Percentiles rank a stretch among this genome's conserved stretches.
phyloP scores from a whole-genome alignment of 2,329 filamentous ascomycete genomes.

The Talaromyces sp. region DNA sequence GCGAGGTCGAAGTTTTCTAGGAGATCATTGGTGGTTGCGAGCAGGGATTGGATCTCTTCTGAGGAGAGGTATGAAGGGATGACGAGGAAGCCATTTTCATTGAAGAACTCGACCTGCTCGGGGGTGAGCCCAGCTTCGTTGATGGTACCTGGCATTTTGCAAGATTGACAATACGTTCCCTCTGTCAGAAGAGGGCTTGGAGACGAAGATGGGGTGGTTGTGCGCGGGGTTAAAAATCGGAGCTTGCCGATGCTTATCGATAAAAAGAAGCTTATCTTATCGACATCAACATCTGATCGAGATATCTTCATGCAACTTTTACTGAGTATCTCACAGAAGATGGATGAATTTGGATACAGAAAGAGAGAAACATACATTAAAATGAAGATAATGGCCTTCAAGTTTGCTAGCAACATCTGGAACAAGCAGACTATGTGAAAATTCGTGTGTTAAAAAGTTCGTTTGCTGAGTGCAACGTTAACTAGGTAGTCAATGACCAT shows the following conservation, averaged over 20 bases:
- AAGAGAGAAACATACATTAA: no score
- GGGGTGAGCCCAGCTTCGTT: slow-evolving; percentile 60
- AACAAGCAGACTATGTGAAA: no score
- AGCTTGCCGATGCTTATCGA: slow-evolving; percentile 8
- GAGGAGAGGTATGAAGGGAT: slow-evolving; percentile 71
- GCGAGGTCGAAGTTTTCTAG: slow-evolving; percentile 73
- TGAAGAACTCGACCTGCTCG: slow-evolving; percentile 68
- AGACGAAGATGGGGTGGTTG: neutral
- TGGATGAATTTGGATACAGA: no score
- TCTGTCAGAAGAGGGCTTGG: neutral
- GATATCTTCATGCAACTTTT: no score
- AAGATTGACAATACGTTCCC: no score
- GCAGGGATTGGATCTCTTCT: slow-evolving; percentile 63
- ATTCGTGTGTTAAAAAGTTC: no score
- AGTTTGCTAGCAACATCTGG: no score
- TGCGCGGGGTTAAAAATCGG: slow-evolving; percentile 10
- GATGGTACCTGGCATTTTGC: slow-evolving; percentile 6
- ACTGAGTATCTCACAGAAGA: no score
- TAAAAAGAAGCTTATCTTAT: neutral
- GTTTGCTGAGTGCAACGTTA: no score
- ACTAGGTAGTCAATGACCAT: no score
- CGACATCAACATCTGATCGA: no score
- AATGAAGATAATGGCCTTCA: no score
- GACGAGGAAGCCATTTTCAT: slow-evolving; percentile 84
- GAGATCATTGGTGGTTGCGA: slow-evolving; percentile 70